A percentile compares a stretch with the other conserved stretches of the same genome.
phyloP scores from a whole-genome alignment of 164 flowering plant genomes.

The grape (Vitis vinifera) region DNA sequence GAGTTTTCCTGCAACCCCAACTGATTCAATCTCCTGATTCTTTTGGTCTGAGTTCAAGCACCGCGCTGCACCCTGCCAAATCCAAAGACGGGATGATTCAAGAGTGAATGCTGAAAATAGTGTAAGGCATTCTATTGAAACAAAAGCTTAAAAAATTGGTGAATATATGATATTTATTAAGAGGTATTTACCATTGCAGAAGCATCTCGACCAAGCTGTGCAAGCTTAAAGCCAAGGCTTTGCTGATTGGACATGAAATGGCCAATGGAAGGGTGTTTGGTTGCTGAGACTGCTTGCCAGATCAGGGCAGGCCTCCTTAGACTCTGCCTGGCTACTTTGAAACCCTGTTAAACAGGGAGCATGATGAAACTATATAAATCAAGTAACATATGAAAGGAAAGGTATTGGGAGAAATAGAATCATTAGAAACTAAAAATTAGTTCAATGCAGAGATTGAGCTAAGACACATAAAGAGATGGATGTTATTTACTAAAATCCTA shows the following conservation, averaged over 20 bases:
- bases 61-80: slow-evolving; percentile 15
- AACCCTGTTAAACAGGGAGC: slow-evolving; percentile 8
- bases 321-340: slow-evolving; percentile 17
- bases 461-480: too few relatives aligned
- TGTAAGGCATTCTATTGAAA: too few relatives aligned
- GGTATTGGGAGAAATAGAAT: too few relatives aligned
- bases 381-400: too few relatives aligned
- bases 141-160: too few relatives aligned
- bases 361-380: too few relatives aligned
- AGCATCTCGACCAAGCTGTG: slow-evolving; percentile 21
- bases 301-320: slow-evolving; percentile 5
- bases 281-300: slow-evolving; percentile 15
- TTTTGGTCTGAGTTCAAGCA: slow-evolving; percentile 7
- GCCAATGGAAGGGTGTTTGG: background rate
- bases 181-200: slow-evolving; percentile 20
- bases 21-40: slow-evolving; percentile 20
- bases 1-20: slow-evolving; percentile 9
- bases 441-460: too few relatives aligned
- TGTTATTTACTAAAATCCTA: too few relatives aligned
- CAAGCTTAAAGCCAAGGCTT: slow-evolving; percentile 16
- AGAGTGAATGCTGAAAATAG: too few relatives aligned
- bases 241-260: slow-evolving; percentile 17
- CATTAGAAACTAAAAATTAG: too few relatives aligned
- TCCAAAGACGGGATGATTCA: background rate
- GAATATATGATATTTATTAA: background rate